Conservation (phyloP, 164 flowering plant species). For the Chloranthus sessilifolius region DNA sequence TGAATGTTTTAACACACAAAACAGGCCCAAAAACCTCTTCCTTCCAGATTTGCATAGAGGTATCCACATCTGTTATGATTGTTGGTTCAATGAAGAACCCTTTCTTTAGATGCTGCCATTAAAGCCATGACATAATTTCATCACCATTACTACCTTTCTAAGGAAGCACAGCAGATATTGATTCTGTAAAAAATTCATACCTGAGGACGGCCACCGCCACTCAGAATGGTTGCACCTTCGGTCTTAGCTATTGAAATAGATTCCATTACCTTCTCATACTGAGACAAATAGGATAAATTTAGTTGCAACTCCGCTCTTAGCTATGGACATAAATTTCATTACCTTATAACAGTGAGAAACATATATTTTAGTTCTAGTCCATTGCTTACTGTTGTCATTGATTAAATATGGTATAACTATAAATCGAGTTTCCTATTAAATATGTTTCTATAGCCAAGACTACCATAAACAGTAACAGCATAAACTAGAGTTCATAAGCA, state of each 20-base stretch:
- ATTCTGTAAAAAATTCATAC: conserved; percentile 31
- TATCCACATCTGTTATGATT: conserved; percentile 67
- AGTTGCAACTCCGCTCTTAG: no score
- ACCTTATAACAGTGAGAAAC: no score
- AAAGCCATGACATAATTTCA: conserved; percentile 2
- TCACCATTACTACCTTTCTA: neutral
- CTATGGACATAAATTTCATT: no score
- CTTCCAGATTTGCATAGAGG: conserved; percentile 97
- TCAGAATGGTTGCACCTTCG: conserved; percentile 91
- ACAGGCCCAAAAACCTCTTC: conserved; percentile 99
- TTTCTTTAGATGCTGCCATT: conserved; percentile 74
- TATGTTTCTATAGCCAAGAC: no score
- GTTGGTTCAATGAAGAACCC: conserved; percentile 85
- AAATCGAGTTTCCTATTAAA: no score
- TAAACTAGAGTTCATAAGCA: no score
- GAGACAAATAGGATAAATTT: conserved; percentile 17
- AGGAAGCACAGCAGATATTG: neutral
- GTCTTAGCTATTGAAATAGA: conserved; percentile 79
- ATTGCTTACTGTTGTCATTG: no score
- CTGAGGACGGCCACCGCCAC: conserved; percentile 81
- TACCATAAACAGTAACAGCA: no score
- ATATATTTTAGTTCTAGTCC: no score
- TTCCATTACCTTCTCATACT: conserved; percentile 85
- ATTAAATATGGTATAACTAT: no score
- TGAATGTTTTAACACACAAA: conserved; percentile 81